These are phyloP conservation scores for Wickerhamiella pararugosa DNA, from an alignment of 1,139 yeast genomes.

Conservation along the genomic window DNA sequence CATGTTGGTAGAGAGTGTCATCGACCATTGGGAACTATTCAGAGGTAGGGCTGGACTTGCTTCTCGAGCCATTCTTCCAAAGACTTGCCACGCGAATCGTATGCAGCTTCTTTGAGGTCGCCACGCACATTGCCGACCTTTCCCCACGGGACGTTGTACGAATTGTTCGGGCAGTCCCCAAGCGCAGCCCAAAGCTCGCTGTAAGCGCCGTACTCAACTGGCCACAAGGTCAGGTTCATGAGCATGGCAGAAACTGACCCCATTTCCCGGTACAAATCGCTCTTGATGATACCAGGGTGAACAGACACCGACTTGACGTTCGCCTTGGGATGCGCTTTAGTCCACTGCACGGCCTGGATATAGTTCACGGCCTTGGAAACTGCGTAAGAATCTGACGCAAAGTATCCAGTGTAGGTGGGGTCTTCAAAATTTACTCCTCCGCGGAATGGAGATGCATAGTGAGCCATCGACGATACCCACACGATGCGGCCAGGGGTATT, in stretches of 20 bases:
- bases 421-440: conserved; percentile 8
- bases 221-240: conserved; percentile 15
- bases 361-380: conserved; percentile 36
- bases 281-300: conserved; percentile 34
- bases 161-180: conserved; percentile 22
- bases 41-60: neutral
- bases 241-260: conserved; percentile 8
- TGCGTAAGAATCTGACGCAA: conserved; percentile 23
- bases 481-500: conserved; percentile 27
- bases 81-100: conserved; percentile 10
- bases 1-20: too few species aligned
- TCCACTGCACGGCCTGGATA: conserved; percentile 32
- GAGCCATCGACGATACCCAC: conserved; percentile 34
- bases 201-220: conserved; percentile 29
- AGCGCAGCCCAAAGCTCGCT: conserved; percentile 33
- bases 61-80: conserved; percentile 1
- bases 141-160: conserved; percentile 28
- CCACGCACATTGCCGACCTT: conserved; percentile 19
- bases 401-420: conserved; percentile 4
- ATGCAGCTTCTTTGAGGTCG: conserved; percentile 21
- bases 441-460: conserved; percentile 22
- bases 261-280: conserved; percentile 29
- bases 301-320: conserved; percentile 28
- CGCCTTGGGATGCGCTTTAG: conserved; percentile 24
- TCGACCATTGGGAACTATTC: too few species aligned